Evolutionary conservation across 179 eudicot species (phyloP), one percentile per base, ranked within the genome.

Genomic region (Silene noctiflora): DNA sequence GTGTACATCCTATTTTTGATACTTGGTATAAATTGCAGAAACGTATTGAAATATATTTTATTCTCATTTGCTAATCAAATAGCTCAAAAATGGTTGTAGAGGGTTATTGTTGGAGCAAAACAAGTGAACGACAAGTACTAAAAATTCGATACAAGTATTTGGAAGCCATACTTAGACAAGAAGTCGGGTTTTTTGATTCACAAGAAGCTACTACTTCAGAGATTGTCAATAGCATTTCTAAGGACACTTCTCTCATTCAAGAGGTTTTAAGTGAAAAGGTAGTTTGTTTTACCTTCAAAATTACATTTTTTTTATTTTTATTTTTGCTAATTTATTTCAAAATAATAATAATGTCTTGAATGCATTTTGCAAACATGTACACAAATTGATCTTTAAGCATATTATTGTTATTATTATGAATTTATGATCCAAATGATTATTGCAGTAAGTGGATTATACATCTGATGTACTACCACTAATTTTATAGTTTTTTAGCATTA

Each of bases 31-130:
- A 39, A 35, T 7, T 35, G 8, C 7, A 35, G 8, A 35, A 35
- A 35, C 7, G 2, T 35, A 35, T 35, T 35, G 42, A 7, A 35
- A 39, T 39, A 8, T 8, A 8, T 39, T 39, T 0, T 39, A 39
- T 39, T 0, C 5, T 39, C 46, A 39, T 39, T 39, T 39, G 46
- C n/a, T 12, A 51, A 51, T 14, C 58, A 12, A 51, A 51, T 16
- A 13, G 16, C 16, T 51, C 5, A 3, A 51, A 51, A 67, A 61
- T 75, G 60, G 6, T 61, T 72, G 82, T 75, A 94, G 98, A 94
- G 82, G 98, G 97, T 3, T 94, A 89, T 75, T 94, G 97, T 70
- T 94, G 98, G 98, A 90, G 92, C 75, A 94, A 92, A 86, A 92
- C 89, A 0, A 92, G 98, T 22, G 98, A 94, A 78, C 58, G 97